Evolutionary conservation across 2,329 filamentous ascomycete species (phyloP).

Genomic region (Plenodomus lindquistii): DNA sequence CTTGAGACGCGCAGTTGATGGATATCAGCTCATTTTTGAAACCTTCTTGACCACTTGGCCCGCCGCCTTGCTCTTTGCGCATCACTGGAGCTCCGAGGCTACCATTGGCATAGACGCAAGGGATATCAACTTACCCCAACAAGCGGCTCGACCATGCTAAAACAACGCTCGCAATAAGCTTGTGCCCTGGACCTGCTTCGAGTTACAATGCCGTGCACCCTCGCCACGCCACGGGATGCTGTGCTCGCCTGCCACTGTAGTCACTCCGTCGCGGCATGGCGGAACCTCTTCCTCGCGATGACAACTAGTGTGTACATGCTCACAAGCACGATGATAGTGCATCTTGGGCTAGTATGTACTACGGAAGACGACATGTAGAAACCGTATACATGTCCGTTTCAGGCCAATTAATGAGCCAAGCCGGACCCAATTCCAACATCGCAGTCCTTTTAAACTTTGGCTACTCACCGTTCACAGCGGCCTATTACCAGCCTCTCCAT

Average conservation of each 20-base stretch:
- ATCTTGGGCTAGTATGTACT: neutral
- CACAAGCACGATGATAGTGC: neutral
- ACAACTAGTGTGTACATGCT: neutral
- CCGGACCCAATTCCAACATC: neutral
- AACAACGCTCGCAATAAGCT: neutral
- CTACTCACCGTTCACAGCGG: neutral
- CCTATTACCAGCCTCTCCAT: neutral
- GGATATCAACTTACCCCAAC: neutral
- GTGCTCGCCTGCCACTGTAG: neutral
- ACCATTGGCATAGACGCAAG: neutral
- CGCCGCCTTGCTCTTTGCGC: neutral
- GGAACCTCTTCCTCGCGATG: constrained; percentile 1
- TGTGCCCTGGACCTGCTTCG: neutral
- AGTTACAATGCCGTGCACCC: neutral
- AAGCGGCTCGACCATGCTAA: neutral
- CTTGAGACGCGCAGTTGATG: neutral
- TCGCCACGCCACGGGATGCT: neutral
- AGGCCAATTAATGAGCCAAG: neutral
- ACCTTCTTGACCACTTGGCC: neutral
- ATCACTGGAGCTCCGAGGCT: neutral
- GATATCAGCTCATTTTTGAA: neutral
- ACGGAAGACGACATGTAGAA: neutral
- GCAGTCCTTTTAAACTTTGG: neutral
- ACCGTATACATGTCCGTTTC: neutral
- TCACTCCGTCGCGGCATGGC: constrained; percentile 5